Conservation (phyloP, 345 rosid species). For the Moricandia moricandioides region DNA sequence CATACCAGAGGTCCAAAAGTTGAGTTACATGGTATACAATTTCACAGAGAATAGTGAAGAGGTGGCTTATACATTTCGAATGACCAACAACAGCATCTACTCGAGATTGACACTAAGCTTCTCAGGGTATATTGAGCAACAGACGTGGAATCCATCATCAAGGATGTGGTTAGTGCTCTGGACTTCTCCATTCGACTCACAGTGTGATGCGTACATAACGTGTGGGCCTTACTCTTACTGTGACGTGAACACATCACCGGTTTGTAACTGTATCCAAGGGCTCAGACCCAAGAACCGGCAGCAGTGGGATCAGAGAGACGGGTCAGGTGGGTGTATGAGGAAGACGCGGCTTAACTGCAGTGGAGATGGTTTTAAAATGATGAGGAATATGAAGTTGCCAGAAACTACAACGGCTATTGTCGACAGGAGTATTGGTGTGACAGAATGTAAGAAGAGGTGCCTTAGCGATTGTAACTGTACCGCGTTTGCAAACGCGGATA, state of each 20-base stretch:
- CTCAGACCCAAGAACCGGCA: neutral
- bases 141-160: neutral
- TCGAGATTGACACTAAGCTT: neutral
- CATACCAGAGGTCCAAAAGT: neutral
- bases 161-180: neutral
- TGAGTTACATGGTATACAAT: neutral
- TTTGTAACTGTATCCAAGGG: neutral
- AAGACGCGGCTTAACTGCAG: neutral
- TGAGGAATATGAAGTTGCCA: neutral
- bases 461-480: neutral
- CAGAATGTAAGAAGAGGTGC: neutral
- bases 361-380: neutral
- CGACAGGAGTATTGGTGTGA: neutral
- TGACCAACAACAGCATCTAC: neutral
- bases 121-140: neutral
- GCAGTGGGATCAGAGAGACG: neutral
- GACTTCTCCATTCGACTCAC: neutral
- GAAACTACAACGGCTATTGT: neutral
- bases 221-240: neutral
- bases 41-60: neutral
- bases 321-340: neutral
- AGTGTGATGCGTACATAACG: neutral
- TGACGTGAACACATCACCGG: neutral
- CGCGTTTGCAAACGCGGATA: neutral
- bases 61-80: neutral